These are phyloP conservation scores for Gamsiella multidivaricata DNA, from an alignment of 192 early-diverging fungal genomes.

Conservation along the genomic window DNA sequence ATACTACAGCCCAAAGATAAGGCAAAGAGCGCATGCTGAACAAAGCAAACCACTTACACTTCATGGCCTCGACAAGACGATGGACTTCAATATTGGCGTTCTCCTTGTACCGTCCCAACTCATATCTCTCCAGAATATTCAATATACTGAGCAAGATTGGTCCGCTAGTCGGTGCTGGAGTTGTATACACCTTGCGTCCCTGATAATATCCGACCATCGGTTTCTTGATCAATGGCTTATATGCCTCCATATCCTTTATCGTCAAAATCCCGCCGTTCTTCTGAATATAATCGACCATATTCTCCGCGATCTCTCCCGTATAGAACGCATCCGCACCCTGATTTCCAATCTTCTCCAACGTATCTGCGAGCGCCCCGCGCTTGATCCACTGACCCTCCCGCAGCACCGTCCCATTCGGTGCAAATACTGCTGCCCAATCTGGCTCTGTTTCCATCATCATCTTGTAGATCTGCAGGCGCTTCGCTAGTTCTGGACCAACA, in stretches of 20 bases:
- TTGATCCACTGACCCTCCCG: conserved; percentile 73
- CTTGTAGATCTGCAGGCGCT: conserved; percentile 39
- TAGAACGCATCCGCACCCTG: conserved; percentile 70
- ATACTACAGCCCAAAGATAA: not conserved
- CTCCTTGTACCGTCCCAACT: conserved; percentile 66
- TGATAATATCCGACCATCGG: conserved; percentile 80
- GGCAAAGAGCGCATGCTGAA: not conserved
- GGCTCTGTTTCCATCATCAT: conserved; percentile 29
- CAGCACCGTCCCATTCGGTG: conserved; percentile 76
- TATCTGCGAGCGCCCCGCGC: conserved; percentile 68
- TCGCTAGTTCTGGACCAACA: conserved; percentile 60
- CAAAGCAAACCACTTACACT: conserved; percentile 58
- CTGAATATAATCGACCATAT: conserved; percentile 72
- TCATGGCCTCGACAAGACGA: conserved; percentile 88
- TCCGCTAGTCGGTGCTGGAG: conserved; percentile 84
- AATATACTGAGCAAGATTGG: conserved; percentile 84
- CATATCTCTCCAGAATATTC: conserved; percentile 88
- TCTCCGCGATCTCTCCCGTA: conserved; percentile 72
- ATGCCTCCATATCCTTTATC: conserved; percentile 75
- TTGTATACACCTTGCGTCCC: conserved; percentile 67
- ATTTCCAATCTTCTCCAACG: conserved; percentile 70
- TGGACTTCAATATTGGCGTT: conserved; percentile 76
- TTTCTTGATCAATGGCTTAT: conserved; percentile 67
- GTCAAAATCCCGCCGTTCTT: conserved; percentile 82
- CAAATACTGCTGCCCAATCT: conserved; percentile 68